Base-by-base conservation (phyloP, 495 filamentous ascomycete genomes). In the Neurospora africana region DNA sequence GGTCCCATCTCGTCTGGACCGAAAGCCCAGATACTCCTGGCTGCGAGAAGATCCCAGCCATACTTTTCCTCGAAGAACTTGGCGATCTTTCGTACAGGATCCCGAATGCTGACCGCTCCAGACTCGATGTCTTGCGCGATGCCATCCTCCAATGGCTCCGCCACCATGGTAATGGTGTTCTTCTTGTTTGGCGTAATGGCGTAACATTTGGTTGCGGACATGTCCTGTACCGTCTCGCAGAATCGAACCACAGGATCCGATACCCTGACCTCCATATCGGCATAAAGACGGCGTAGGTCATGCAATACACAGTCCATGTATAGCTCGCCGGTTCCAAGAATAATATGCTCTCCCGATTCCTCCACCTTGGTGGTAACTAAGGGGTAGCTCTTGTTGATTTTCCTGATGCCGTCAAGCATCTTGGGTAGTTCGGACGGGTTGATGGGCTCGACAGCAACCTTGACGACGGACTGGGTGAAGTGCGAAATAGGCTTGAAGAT, bases 221-320 rank as follows among this genome's bases (percentile, higher is more conserved):
- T 96, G 79, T 98, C 96, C 68, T 96, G 93, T n/a, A 97, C 93
- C 4, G 95, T 99, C 83, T 99, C 95, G 81, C 93, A 96, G 85
- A 99, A 99, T 37, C 95, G 89, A 33, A 96, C 98, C 23, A 98
- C 96, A 6, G 95, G 95, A 78, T 99, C 95, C 11, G 95, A 99
- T 67, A 99, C 93, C 82, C 97, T 97, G 81, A 98, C 89, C 78
- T 99, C 96, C 95, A 99, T 99, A 78, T 98, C 94, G n/a, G 95
- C 93, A 80, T 97, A 99, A 27, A 98, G 84, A 35, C 89, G 87
- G 68, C 95, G 93, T 17, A 99, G 87, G 79, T 99, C 95, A 81
- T 99, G 94, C 40, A 99, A 89, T 37, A 98, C 95, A 78, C 95
- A 98, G 82, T 99, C 95, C 93, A 99, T 98, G 83, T 98, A 98